Conservation (phyloP, 805 yeast species). For the Lachancea kluyveri region DNA sequence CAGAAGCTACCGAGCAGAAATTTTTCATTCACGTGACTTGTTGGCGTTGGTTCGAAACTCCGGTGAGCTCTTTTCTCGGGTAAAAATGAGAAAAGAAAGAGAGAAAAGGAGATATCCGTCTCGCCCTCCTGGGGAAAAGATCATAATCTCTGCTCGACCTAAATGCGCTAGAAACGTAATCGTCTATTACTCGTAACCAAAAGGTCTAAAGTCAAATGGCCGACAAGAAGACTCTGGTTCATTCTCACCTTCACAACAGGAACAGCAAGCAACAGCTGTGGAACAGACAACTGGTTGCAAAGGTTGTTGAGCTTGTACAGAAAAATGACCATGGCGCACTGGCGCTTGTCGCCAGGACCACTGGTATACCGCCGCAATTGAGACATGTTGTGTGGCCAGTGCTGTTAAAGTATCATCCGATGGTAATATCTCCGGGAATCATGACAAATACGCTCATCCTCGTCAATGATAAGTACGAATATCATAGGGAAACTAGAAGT, state of each 20-base stretch:
- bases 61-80: too few relatives aligned
- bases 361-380: conserved; percentile 79
- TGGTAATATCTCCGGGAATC: conserved; percentile 69
- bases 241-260: conserved; percentile 22
- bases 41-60: too few relatives aligned
- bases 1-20: too few relatives aligned
- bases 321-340: conserved; percentile 65
- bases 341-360: conserved; percentile 73
- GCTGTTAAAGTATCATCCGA: conserved; percentile 75
- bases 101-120: too few relatives aligned
- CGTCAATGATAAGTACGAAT: conserved; percentile 6
- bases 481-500: conserved; percentile 10
- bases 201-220: conserved; percentile 1
- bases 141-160: too few relatives aligned
- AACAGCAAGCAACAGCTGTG: conserved; percentile 24
- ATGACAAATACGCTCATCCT: conserved; percentile 42
- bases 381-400: conserved; percentile 83
- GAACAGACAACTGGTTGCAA: conserved; percentile 32
- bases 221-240: conserved; percentile 9
- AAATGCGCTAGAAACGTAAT: too few relatives aligned
- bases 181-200: too few relatives aligned
- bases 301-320: conserved; percentile 50
- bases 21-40: too few relatives aligned
- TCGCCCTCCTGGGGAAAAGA: too few relatives aligned
- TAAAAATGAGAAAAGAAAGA: too few relatives aligned